Evolutionary conservation across 192 early-diverging fungal genomes (phyloP).

Genomic region (Backusella parvicylindrica): DNA sequence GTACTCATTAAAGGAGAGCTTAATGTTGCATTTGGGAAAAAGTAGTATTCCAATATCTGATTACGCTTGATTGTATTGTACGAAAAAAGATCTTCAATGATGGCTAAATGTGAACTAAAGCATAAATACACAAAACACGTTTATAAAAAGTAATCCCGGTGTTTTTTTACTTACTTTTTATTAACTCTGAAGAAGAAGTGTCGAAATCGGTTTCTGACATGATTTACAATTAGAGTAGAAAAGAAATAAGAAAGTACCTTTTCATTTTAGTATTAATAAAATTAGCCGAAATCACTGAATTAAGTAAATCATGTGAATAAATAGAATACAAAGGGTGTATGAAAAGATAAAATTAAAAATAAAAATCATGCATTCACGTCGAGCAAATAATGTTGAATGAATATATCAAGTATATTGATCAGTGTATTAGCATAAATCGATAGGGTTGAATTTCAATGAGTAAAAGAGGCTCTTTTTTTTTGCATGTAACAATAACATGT

Average conservation of each 20-base stretch:
- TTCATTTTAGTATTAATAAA: no score
- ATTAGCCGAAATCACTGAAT: no score
- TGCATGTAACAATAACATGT: no score
- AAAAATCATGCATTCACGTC: no score
- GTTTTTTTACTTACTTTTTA: background rate
- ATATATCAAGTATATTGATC: no score
- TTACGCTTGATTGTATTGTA: constrained; percentile 48
- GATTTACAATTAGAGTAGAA: background rate
- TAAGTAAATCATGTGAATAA: no score
- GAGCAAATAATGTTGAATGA: no score
- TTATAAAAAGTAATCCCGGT: background rate
- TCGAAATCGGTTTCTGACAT: constrained; percentile 9
- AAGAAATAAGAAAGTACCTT: background rate
- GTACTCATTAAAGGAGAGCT: constrained; percentile 47
- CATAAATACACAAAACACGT: background rate
- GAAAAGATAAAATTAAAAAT: no score
- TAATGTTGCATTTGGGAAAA: constrained; percentile 45
- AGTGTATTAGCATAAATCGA: no score
- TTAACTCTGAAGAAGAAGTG: background rate
- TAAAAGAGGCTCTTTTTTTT: no score
- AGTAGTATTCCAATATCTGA: constrained; percentile 49
- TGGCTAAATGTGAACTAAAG: constrained; percentile 23
- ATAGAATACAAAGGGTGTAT: no score
- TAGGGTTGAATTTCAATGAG: no score
- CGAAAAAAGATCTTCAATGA: constrained; percentile 44